Base-by-base conservation (phyloP, 495 filamentous ascomycete species). In the Halenospora varia region DNA sequence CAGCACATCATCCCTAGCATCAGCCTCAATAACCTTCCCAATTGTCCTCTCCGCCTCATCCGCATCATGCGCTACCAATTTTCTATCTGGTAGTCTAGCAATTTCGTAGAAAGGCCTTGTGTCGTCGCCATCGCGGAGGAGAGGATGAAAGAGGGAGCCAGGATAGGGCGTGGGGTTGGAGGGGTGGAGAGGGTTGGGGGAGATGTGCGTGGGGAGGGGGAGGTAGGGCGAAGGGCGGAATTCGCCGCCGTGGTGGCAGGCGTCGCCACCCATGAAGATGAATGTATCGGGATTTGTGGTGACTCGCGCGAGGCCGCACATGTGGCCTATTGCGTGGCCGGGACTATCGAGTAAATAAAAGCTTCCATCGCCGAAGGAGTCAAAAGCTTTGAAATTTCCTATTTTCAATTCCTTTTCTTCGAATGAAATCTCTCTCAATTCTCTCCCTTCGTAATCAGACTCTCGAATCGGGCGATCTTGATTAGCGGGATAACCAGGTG, bases 351-450 rank as follows among this genome's bases (percentile, higher is more conserved):
- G 66, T 15, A 83, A 66, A 59, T 82, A 80, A 58, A 83, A 80
- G 41, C 70, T 73, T 0, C 80, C 80, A 56, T 83, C 81, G 2
- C 74, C 75, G 57, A 81, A 84, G 62, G 76, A 83, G 63, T 87
- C 84, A 25, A 74, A 61, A 0, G 81, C 84, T 11, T 69, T 62
- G 53, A 80, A 77, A 2, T 63, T 22, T 11, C 79, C 75, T 35
- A 81, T 69, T 39, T 71, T 63, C 15, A 79, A 39, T 1, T 44
- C 55, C 10, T 10, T 29, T 0, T 66, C 13, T 15, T 62, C 54
- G 25, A 80, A 76, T 15, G 47, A 45, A 6, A 78, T 61, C 53
- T 79, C 75, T 10, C 68, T 54, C 10, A 77, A 56, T 35, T 73
- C 65, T 1, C 73, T 64, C 10, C 68, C 71, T 3, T 57, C 23